A percentile compares a stretch with the other conserved stretches of the same genome.
phyloP scores from a whole-genome alignment of 2,329 filamentous ascomycete genomes.

The Byssochlamys sp. region DNA sequence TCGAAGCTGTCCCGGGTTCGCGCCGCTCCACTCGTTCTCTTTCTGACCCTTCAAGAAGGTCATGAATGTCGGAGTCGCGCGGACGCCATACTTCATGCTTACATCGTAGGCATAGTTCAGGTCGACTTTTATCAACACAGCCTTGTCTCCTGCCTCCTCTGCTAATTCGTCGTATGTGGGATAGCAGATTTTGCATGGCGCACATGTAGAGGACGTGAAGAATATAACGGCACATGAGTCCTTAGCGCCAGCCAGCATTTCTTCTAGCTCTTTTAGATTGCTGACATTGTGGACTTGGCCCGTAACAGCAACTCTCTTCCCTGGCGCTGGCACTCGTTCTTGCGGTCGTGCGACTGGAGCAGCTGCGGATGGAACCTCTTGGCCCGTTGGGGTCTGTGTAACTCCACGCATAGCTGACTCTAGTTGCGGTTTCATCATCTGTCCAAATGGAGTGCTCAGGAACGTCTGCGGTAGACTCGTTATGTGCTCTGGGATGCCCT shows the following conservation, averaged over 20 bases:
- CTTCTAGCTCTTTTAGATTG: constrained; percentile 51
- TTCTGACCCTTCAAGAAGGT: constrained; percentile 69
- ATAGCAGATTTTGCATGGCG: constrained; percentile 74
- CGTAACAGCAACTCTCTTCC: constrained; percentile 6
- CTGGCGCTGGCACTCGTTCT: not conserved
- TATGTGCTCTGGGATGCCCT: constrained; percentile 80
- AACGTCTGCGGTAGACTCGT: constrained; percentile 75
- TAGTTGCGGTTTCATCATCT: constrained; percentile 73
- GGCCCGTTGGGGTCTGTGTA: constrained; percentile 46
- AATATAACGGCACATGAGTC: constrained; percentile 71
- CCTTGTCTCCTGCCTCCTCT: constrained; percentile 57
- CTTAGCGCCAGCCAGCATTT: constrained; percentile 49
- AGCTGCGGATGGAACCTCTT: constrained; percentile 10
- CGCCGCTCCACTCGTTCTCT: constrained; percentile 71
- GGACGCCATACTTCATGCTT: constrained; percentile 56
- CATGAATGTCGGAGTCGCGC: constrained; percentile 78
- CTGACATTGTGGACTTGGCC: constrained; percentile 54
- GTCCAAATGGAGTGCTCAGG: constrained; percentile 74
- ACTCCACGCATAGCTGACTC: constrained; percentile 54
- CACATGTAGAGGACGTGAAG: constrained; percentile 82
- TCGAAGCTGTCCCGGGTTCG: constrained; percentile 57
- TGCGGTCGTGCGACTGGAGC: constrained; percentile 6
- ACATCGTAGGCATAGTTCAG: constrained; percentile 58
- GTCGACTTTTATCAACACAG: constrained; percentile 73
- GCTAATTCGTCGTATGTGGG: constrained; percentile 74